These are phyloP conservation scores for Gliomastix tumulicola DNA, from an alignment of 2,329 filamentous ascomycete genomes.

Conservation along the genomic window DNA sequence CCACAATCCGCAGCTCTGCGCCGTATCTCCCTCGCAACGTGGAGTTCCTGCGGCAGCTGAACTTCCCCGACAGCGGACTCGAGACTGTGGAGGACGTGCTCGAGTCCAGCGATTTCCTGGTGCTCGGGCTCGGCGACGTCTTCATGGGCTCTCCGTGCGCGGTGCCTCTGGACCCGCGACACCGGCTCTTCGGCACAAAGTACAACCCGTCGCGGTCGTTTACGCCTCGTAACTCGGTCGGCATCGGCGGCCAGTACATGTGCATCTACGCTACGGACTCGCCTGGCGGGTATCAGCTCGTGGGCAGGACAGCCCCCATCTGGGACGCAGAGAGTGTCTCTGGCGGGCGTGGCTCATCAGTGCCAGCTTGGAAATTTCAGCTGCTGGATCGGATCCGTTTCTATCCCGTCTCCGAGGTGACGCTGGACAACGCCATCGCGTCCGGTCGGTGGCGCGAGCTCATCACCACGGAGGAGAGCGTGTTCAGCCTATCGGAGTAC, in stretches of 20 bases:
- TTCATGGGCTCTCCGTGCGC: constrained; percentile 28
- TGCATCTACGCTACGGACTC: constrained; percentile 29
- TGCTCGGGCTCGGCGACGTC: constrained; percentile 29
- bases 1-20: constrained; percentile 53
- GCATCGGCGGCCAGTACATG: constrained; percentile 27
- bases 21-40: constrained; percentile 57
- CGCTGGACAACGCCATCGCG: too few species aligned
- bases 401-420: constrained; percentile 16
- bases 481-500: constrained; percentile 20
- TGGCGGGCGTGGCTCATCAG: not conserved
- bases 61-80: too few species aligned
- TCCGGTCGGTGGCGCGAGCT: constrained; percentile 12
- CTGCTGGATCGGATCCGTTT: constrained; percentile 25
- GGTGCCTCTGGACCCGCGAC: constrained; percentile 24
- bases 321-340: constrained; percentile 15
- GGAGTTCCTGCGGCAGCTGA: constrained; percentile 36
- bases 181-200: constrained; percentile 25
- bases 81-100: constrained; percentile 16
- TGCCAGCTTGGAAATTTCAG: constrained; percentile 16
- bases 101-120: constrained; percentile 23
- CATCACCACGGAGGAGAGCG: constrained; percentile 14
- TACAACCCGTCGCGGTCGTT: constrained; percentile 28
- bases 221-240: constrained; percentile 24
- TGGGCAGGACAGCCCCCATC: constrained; percentile 23
- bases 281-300: constrained; percentile 28